phyloP scores from a whole-genome alignment of 2,329 filamentous ascomycete species.

The Calonectria honghensis region DNA sequence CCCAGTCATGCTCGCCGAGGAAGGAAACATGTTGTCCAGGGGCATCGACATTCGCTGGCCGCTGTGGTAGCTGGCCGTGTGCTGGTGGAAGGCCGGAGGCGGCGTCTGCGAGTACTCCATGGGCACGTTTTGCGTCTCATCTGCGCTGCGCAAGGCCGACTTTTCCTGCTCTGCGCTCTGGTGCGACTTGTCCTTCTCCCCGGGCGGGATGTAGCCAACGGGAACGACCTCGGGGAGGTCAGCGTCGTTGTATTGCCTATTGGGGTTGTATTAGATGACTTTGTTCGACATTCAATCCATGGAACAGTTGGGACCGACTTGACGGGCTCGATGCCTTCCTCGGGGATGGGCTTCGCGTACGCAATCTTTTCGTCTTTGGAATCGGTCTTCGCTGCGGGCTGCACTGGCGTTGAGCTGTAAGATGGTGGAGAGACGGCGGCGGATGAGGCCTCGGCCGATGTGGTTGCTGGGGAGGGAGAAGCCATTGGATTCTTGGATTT shows the following conservation, averaged over 20 bases:
- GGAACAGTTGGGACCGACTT: not conserved
- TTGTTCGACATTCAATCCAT: not conserved
- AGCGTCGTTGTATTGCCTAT: slow-evolving; percentile 42
- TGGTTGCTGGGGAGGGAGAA: slow-evolving; percentile 26
- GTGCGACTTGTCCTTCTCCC: slow-evolving; percentile 7
- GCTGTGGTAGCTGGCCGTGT: slow-evolving; percentile 16
- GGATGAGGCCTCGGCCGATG: slow-evolving; percentile 15
- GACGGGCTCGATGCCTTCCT: slow-evolving; percentile 33
- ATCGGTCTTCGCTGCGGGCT: not conserved
- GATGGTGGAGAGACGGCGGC: slow-evolving; percentile 49
- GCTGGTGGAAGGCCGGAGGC: slow-evolving; percentile 20
- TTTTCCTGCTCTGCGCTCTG: slow-evolving; percentile 14
- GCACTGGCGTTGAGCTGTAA: slow-evolving; percentile 42
- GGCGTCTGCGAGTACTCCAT: slow-evolving; percentile 25
- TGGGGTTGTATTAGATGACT: slow-evolving; percentile 20
- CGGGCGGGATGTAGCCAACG: not conserved
- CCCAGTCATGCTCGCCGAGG: not conserved
- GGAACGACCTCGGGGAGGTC: slow-evolving; percentile 53
- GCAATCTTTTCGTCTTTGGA: slow-evolving; percentile 51
- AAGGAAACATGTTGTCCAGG: slow-evolving; percentile 15
- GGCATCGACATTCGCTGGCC: slow-evolving; percentile 1
- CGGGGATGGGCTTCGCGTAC: slow-evolving; percentile 22
- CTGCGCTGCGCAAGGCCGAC: slow-evolving; percentile 26
- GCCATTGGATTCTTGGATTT: slow-evolving; percentile 17
- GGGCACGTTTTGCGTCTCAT: slow-evolving; percentile 16